These are phyloP conservation scores for Hemileia vastatrix DNA, from an alignment of 1,284 basidiomycete species.

Conservation along the genomic window DNA sequence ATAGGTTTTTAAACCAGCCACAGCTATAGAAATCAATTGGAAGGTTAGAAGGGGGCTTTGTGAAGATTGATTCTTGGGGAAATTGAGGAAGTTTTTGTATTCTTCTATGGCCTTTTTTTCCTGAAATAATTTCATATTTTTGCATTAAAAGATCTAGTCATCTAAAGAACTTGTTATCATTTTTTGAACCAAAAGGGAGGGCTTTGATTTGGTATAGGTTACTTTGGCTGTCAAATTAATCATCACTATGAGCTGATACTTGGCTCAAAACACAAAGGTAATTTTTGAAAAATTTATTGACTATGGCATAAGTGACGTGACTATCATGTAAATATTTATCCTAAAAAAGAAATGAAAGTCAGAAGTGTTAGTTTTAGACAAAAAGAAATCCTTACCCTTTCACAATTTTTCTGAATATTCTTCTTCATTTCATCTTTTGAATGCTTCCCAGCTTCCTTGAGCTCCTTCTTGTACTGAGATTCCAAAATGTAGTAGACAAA, in stretches of 20 bases:
- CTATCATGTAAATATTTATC: neutral
- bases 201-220: neutral
- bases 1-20: slow-evolving; percentile 5
- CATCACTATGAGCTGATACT: neutral
- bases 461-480: neutral
- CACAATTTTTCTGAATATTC: neutral
- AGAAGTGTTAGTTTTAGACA: too few relatives aligned
- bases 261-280: neutral
- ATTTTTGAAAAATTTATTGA: neutral
- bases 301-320: neutral
- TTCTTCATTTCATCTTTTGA: neutral
- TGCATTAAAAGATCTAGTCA: neutral
- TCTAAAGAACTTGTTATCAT: slow-evolving; percentile 4
- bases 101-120: slow-evolving; percentile 1
- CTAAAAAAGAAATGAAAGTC: too few relatives aligned
- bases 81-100: neutral
- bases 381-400: slow-evolving; percentile 2
- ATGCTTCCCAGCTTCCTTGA: neutral
- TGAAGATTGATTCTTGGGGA: neutral
- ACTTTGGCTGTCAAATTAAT: neutral
- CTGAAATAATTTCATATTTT: neutral
- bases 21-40: slow-evolving; percentile 4
- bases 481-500: slow-evolving; percentile 7
- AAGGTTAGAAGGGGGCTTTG: neutral
- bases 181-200: neutral